Conservation (phyloP, 2,329 filamentous ascomycete genomes). For the Aureobasidium lini region DNA sequence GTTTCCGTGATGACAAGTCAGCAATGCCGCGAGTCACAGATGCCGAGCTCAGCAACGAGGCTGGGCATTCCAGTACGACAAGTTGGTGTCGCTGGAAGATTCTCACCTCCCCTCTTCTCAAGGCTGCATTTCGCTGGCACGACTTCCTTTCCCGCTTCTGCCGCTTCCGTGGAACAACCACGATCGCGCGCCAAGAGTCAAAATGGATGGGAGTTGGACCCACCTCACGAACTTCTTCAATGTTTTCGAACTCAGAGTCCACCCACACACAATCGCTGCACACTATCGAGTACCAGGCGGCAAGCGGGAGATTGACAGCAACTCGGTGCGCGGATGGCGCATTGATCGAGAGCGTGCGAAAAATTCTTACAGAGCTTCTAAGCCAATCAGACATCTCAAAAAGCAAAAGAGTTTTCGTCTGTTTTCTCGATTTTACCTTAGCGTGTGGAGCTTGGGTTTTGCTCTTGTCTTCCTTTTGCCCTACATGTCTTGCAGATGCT, state of each 20-base stretch:
- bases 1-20: neutral
- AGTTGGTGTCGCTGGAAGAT: neutral
- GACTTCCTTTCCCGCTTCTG: neutral
- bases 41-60: neutral
- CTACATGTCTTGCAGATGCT: conserved; percentile 9
- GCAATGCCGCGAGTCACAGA: neutral
- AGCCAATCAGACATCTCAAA: conserved; percentile 1
- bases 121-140: neutral
- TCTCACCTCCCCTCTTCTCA: neutral
- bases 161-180: neutral
- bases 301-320: neutral
- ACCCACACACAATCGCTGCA: neutral
- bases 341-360: neutral
- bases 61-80: neutral
- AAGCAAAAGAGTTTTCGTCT: conserved; percentile 2
- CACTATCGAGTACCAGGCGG: conserved; percentile 2
- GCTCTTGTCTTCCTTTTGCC: neutral
- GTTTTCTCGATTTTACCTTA: neutral
- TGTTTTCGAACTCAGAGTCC: neutral
- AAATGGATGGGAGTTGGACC: conserved; percentile 4
- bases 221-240: neutral
- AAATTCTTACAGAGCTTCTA: neutral
- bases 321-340: neutral
- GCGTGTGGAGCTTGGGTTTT: neutral
- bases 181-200: neutral